Percentiles rank a stretch among this genome's conserved stretches.
Conservation (phyloP, 164 flowering plant species). For the Macadamia integrifolia region DNA sequence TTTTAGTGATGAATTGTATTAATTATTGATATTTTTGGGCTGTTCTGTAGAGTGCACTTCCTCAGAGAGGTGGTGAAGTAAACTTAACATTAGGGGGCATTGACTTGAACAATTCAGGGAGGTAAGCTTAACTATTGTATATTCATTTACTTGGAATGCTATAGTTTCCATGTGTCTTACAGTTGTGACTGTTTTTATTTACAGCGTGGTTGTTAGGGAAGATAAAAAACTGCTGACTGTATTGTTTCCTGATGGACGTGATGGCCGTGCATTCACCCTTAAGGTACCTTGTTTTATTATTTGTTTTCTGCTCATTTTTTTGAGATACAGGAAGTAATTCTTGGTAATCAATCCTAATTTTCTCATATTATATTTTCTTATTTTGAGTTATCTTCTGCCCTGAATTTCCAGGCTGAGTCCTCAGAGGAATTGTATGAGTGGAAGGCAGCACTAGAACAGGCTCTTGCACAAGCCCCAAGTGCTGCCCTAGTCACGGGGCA, state of each 20-base stretch:
- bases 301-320: constrained; percentile 6
- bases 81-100: constrained; percentile 96
- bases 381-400: not conserved
- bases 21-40: not conserved
- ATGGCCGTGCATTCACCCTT: constrained; percentile 95
- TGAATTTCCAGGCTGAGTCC: constrained; percentile 68
- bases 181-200: constrained; percentile 9
- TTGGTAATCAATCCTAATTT: not conserved
- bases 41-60: constrained; percentile 73
- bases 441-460: constrained; percentile 94
- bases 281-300: constrained; percentile 51
- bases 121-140: constrained; percentile 38
- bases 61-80: constrained; percentile 95
- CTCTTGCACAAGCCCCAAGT: constrained; percentile 97
- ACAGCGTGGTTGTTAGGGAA: constrained; percentile 95
- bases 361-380: not conserved
- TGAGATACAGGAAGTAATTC: not conserved
- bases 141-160: not conserved
- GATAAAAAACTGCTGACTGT: constrained; percentile 94
- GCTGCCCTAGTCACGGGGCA: constrained; percentile 97
- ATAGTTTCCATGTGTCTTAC: constrained; percentile 8
- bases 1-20: not conserved
- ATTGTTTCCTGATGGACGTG: constrained; percentile 98
- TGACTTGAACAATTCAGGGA: constrained; percentile 97
- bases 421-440: constrained; percentile 94